A percentile compares a stretch with the other conserved stretches of the same genome.
These are phyloP conservation scores for Phyllosticta capitalensis DNA, from an alignment of 2,329 filamentous ascomycete species.

Conservation along the genomic window DNA sequence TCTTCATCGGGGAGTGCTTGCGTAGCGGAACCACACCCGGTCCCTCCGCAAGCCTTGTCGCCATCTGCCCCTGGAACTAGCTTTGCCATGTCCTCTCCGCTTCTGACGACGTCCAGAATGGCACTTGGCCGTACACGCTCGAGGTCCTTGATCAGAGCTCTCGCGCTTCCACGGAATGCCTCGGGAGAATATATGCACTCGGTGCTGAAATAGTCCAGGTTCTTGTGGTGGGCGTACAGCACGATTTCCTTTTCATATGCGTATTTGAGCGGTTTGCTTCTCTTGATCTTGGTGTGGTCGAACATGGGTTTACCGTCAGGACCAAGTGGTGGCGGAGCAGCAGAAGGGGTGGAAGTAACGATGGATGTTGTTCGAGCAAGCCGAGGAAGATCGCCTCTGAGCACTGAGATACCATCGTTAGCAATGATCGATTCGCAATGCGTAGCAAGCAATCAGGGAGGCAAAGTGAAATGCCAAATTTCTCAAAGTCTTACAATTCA, in stretches of 20 bases:
- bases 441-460: not conserved
- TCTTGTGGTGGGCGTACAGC: conserved; percentile 92
- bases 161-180: conserved; percentile 85
- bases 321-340: conserved; percentile 45
- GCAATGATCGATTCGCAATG: not conserved
- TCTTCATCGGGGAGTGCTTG: conserved; percentile 44
- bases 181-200: conserved; percentile 98
- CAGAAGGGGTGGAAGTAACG: conserved; percentile 48
- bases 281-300: conserved; percentile 68
- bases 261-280: conserved; percentile 95
- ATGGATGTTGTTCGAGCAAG: conserved; percentile 85
- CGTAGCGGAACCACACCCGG: conserved; percentile 23
- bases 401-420: conserved; percentile 34
- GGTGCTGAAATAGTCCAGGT: conserved; percentile 94
- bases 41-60: conserved; percentile 24
- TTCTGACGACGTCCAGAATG: conserved; percentile 87
- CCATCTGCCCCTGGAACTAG: conserved; percentile 57
- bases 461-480: not conserved
- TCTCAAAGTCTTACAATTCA: conserved; percentile 55
- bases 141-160: conserved; percentile 87
- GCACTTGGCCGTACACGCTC: conserved; percentile 89
- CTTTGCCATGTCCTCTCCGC: conserved; percentile 90
- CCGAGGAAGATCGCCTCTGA: conserved; percentile 81
- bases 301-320: not conserved
- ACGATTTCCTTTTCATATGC: conserved; percentile 99